Percentiles rank a stretch among this genome's conserved stretches.
Conservation (phyloP, 768 basidiomycete species). For the Cystobasidium ongulense region DNA sequence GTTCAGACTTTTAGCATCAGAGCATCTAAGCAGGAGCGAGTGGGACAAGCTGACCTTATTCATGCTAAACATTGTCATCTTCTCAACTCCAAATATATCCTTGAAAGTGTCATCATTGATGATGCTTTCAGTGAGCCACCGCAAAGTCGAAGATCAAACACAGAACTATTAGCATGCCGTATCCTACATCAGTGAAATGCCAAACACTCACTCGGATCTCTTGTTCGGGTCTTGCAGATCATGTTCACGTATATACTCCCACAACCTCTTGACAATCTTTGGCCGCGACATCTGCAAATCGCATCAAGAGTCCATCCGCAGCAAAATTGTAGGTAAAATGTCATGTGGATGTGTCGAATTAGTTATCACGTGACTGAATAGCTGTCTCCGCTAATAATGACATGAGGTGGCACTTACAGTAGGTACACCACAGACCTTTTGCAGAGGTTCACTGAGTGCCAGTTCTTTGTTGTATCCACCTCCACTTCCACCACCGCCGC, state of each 20-base stretch:
- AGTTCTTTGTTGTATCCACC: slow-evolving; percentile 28
- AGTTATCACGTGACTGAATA: neutral
- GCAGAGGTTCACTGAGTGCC: slow-evolving; percentile 11
- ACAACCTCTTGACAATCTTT: slow-evolving; percentile 19
- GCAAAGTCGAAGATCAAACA: too few species aligned
- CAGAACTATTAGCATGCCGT: too few species aligned
- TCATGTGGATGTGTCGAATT: neutral
- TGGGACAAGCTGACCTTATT: slow-evolving; percentile 15
- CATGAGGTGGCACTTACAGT: slow-evolving; percentile 1
- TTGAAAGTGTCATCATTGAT: slow-evolving; percentile 15
- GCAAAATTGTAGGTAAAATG: neutral
- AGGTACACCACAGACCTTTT: slow-evolving; percentile 15
- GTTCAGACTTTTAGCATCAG: neutral
- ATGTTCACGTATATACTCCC: slow-evolving; percentile 21
- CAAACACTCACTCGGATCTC: slow-evolving; percentile 3
- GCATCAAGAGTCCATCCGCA: neutral
- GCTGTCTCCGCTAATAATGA: neutral
- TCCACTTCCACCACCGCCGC: neutral
- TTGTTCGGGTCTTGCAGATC: slow-evolving; percentile 19
- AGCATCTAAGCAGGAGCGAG: neutral
- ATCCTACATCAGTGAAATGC: too few species aligned
- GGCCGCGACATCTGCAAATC: slow-evolving; percentile 28
- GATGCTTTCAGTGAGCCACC: neutral
- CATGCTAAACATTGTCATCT: slow-evolving; percentile 23
- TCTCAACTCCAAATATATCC: slow-evolving; percentile 19